These are phyloP conservation scores for Somion occarium DNA, from an alignment of 1,284 basidiomycete species.

Conservation along the genomic window DNA sequence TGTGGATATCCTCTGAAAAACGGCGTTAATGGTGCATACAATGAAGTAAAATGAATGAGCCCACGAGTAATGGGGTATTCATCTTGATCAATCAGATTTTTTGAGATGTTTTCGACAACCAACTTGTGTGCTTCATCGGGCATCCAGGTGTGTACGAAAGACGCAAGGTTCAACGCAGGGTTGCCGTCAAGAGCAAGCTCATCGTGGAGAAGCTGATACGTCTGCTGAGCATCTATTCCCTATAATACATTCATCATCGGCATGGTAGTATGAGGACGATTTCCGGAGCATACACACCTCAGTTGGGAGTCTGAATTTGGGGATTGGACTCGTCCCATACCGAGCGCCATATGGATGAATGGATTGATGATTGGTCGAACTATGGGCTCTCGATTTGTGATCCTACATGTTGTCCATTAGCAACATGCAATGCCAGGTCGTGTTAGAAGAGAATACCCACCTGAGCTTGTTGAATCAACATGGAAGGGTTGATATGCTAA, in stretches of 20 bases:
- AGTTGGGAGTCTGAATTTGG: conserved; percentile 63
- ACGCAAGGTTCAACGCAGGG: conserved; percentile 80
- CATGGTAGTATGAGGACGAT: not conserved
- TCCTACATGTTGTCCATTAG: conserved; percentile 32
- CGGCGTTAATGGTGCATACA: not conserved
- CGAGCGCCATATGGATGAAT: conserved; percentile 56
- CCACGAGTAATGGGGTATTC: conserved; percentile 85
- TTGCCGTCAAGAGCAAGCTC: conserved; percentile 81
- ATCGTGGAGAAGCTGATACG: conserved; percentile 83
- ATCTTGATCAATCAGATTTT: conserved; percentile 89
- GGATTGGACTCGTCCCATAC: conserved; percentile 59
- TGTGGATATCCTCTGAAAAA: conserved; percentile 62
- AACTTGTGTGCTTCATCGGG: conserved; percentile 65
- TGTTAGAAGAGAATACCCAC: conserved; percentile 28
- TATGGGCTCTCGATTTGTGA: conserved; percentile 34
- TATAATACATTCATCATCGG: conserved; percentile 20
- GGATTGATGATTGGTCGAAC: conserved; percentile 29
- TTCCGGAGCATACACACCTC: conserved; percentile 31
- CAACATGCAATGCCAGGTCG: no score
- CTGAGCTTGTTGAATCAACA: conserved; percentile 50
- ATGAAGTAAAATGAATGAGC: conserved; percentile 18
- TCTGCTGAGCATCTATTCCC: conserved; percentile 52
- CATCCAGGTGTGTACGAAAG: conserved; percentile 61
- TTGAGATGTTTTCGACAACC: conserved; percentile 81
- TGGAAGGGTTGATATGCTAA: conserved; percentile 63